Evolutionary conservation across 2,329 filamentous ascomycete species (phyloP).

Genomic region (Harringtonia aguacate): DNA sequence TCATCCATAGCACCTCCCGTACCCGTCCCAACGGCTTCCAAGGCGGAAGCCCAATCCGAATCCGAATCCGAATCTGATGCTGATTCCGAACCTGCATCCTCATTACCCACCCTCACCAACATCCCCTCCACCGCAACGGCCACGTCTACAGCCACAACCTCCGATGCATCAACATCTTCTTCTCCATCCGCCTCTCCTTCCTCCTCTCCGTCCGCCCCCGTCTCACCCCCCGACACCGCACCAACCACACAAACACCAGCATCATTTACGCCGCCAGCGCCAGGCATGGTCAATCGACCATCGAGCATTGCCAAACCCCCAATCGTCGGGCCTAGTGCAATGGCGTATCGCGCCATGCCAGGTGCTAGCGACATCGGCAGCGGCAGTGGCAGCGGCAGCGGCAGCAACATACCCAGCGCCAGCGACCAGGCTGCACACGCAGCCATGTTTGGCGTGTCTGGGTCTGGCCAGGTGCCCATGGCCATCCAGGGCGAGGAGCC

Average conservation of each 20-base stretch:
- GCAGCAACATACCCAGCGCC: constrained; percentile 10
- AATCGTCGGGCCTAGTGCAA: constrained; percentile 9
- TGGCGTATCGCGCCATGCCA: background rate
- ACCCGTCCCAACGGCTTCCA: too few species aligned
- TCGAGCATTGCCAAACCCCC: constrained; percentile 48
- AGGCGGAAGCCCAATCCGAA: too few species aligned
- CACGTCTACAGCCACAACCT: background rate
- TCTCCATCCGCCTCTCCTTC: background rate
- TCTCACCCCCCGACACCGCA: background rate
- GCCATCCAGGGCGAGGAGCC: constrained; percentile 40
- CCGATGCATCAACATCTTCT: background rate
- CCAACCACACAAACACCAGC: background rate
- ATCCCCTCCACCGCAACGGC: background rate
- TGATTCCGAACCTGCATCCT: too few species aligned
- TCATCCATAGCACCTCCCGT: too few species aligned
- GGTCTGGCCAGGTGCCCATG: constrained; percentile 18
- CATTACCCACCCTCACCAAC: too few species aligned
- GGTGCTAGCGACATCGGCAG: background rate
- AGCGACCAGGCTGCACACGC: constrained; percentile 14
- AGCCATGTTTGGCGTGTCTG: background rate
- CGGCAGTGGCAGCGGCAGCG: constrained; percentile 12
- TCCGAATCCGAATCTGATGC: too few species aligned
- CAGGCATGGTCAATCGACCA: constrained; percentile 13
- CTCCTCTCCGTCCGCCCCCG: background rate
- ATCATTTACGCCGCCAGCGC: too few species aligned